Base-by-base conservation (phyloP, 1,139 yeast species). In the Diutina pseudorugosa region DNA sequence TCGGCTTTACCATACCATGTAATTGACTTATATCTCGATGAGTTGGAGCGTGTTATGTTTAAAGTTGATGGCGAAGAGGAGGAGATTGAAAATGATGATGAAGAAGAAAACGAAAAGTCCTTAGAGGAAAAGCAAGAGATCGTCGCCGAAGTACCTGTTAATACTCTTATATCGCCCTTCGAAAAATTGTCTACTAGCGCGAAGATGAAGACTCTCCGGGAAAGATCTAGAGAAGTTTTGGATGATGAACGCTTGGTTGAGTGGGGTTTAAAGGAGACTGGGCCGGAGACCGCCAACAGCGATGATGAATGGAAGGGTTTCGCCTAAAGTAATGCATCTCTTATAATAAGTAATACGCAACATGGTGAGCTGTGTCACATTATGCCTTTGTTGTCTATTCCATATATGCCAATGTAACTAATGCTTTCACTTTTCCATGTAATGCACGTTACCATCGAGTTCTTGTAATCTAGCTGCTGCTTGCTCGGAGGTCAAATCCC, bases 1-100 rank as follows among this genome's bases (percentile, higher is more conserved):
- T 78, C 77, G 58, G 95, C 95, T 25, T 76, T 93, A 53, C 83
- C 96, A 40, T 80, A 86, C 66, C 98, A 93, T 68, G 68, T 93
- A 53, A 77, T 87, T 58, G 98, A 93, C 68, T 80, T 93, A 18
- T 83, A 80, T 63, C 66, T 87, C 49, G 98, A 91, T 61, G 98
- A 93, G 67, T 71, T 93, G 58, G 95, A 85, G 61, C 75, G 76
- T 56, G 78, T 84, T 9, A 64, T 85, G 54, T 33, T 33, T n/a
- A 16, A 36, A 7, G 16, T 36, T 14, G 71, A 71, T 33, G 79
- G 73, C 20, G 76, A 73, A 27, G 70, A 68, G 33, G 71, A 66
- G 16, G 65, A 61, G 1, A 70, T 67, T 40, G 69, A 66, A 18
- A 41, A 43, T 4, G 53, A 40, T 8, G 49, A 47, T 14, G 51